Evolutionary conservation across 1,284 basidiomycete species (phyloP).

Genomic region (Rhodotorula sp.): DNA sequence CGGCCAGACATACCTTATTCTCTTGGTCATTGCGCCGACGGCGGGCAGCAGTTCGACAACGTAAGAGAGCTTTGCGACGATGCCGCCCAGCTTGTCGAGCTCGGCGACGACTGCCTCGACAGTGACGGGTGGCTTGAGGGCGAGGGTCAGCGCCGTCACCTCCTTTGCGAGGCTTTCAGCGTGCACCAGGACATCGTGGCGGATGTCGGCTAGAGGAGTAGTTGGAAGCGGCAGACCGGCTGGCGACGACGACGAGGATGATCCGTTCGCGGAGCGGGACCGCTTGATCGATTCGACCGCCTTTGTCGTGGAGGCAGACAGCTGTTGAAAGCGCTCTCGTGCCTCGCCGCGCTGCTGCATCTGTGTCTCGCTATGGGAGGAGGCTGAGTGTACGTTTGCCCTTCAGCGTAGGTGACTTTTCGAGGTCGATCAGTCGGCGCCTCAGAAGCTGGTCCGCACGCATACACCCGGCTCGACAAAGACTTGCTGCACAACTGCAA

Average conservation of each 20-base stretch:
- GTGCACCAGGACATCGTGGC: slow-evolving; percentile 25
- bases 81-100: slow-evolving; percentile 17
- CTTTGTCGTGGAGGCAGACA: not conserved
- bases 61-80: slow-evolving; percentile 17
- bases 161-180: slow-evolving; percentile 18
- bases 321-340: no score
- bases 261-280: not conserved
- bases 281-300: not conserved
- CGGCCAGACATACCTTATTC: slow-evolving; percentile 8
- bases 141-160: slow-evolving; percentile 31
- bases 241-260: not conserved
- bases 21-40: not conserved
- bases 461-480: no score
- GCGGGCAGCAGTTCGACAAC: slow-evolving; percentile 2
- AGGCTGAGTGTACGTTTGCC: no score
- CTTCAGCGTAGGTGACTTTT: no score
- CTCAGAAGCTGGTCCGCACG: no score
- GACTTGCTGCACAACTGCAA: no score
- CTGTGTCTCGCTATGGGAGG: no score
- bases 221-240: not conserved
- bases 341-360: no score
- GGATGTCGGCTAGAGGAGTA: slow-evolving; percentile 14
- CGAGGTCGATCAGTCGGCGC: no score
- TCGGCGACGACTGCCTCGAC: slow-evolving; percentile 10
- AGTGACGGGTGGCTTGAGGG: slow-evolving; percentile 29